A percentile compares a stretch with the other conserved stretches of the same genome.
Evolutionary conservation across 176 grass and related monocot species (phyloP).

Genomic region (Leersia perrieri): DNA sequence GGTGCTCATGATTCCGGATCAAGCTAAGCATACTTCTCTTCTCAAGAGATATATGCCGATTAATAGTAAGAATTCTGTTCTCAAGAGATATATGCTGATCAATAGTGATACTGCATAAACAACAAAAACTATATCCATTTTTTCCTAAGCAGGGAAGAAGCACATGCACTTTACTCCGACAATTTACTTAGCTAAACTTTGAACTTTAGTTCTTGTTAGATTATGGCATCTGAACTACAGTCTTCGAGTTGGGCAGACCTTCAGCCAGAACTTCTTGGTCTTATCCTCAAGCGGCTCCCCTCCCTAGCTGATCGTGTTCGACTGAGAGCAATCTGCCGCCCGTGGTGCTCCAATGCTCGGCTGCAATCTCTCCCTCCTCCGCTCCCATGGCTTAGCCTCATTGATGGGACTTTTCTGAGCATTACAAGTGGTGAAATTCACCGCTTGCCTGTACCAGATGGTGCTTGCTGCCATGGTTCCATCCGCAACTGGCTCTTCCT

Average conservation of each 20-base stretch:
- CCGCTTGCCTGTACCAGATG: neutral
- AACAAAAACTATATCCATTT: neutral
- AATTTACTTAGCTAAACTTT: neutral
- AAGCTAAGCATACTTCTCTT: neutral
- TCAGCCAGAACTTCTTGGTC: neutral
- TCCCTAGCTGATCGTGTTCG: conserved; percentile 4
- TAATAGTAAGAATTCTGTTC: neutral
- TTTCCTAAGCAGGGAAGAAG: neutral
- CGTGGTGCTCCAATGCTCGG: neutral
- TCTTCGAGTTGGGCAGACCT: neutral
- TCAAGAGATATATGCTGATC: neutral
- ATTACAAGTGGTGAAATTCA: neutral
- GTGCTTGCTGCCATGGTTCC: neutral
- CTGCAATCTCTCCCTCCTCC: neutral
- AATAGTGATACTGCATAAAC: neutral
- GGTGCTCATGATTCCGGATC: too few species aligned
- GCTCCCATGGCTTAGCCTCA: conserved; percentile 21
- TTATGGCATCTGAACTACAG: neutral
- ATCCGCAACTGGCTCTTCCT: neutral
- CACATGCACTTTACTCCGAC: neutral
- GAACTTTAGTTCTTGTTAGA: too few species aligned
- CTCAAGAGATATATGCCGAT: neutral
- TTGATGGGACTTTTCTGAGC: neutral
- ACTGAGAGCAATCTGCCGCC: neutral
- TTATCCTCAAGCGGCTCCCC: conserved; percentile 9